Conservation (phyloP, 2,329 filamentous ascomycete genomes). For the Claviceps sp. region DNA sequence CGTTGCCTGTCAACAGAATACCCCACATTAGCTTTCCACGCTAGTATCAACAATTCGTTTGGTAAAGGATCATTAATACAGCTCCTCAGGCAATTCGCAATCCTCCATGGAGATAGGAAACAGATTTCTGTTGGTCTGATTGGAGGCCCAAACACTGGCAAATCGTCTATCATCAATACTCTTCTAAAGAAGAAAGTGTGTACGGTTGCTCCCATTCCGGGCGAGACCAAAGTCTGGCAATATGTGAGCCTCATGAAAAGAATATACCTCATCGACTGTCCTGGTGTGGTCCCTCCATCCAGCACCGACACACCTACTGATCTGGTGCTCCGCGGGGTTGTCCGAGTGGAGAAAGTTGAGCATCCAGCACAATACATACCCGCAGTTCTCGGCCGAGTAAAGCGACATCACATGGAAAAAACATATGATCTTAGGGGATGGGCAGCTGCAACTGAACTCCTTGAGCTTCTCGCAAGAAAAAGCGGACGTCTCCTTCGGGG, state of each 20-base stretch:
- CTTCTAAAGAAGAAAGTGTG: constrained; percentile 89
- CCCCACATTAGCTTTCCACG: constrained; percentile 89
- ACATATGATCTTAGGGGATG: constrained; percentile 83
- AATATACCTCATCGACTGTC: constrained; percentile 85
- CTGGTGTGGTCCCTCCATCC: constrained; percentile 87
- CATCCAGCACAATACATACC: constrained; percentile 93
- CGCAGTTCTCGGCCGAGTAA: constrained; percentile 66
- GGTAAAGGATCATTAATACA: constrained; percentile 91
- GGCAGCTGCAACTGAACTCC: constrained; percentile 63
- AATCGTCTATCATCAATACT: constrained; percentile 95
- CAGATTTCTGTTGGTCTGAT: constrained; percentile 89
- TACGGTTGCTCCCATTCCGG: constrained; percentile 85
- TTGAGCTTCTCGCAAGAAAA: constrained; percentile 79
- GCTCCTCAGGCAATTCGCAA: constrained; percentile 83
- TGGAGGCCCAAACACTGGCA: constrained; percentile 72
- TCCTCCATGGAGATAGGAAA: constrained; percentile 78
- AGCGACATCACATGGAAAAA: constrained; percentile 76
- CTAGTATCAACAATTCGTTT: constrained; percentile 89
- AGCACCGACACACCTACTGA: constrained; percentile 74
- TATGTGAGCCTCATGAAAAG: constrained; percentile 93
- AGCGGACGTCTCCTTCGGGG: constrained; percentile 75
- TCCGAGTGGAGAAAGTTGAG: constrained; percentile 90
- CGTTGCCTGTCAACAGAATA: constrained; percentile 77
- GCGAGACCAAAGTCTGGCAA: constrained; percentile 96
- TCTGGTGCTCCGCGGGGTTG: constrained; percentile 78